phyloP scores from a whole-genome alignment of 2,329 filamentous ascomycete species.

The Mariannaea elegans region DNA sequence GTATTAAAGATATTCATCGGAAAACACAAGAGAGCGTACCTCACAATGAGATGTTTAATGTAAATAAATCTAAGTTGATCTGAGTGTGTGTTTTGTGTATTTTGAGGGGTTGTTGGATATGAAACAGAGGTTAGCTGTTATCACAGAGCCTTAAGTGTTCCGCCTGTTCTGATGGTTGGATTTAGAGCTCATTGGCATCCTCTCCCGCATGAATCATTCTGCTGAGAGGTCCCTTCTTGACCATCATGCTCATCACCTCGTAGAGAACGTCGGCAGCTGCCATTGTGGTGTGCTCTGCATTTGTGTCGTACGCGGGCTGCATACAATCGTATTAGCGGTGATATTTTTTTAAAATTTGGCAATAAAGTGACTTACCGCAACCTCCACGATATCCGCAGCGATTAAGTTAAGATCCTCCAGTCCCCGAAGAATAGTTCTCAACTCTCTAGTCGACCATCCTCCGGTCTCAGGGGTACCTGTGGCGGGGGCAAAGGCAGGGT shows the following conservation, averaged over 20 bases:
- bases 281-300: conserved; percentile 78
- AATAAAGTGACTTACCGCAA: conserved; percentile 47
- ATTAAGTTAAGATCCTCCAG: conserved; percentile 75
- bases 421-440: conserved; percentile 75
- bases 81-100: too few relatives aligned
- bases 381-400: conserved; percentile 77
- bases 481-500: conserved; percentile 81
- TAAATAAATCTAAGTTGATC: too few relatives aligned
- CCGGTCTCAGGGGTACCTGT: conserved; percentile 81
- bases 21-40: too few relatives aligned
- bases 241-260: conserved; percentile 84
- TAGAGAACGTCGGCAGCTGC: conserved; percentile 75
- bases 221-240: conserved; percentile 77
- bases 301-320: conserved; percentile 75
- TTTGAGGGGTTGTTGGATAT: too few relatives aligned
- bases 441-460: conserved; percentile 78
- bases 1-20: too few relatives aligned
- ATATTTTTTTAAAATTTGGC: accelerated
- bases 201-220: conserved; percentile 45
- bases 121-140: too few relatives aligned
- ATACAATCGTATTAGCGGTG: background rate
- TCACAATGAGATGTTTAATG: too few relatives aligned
- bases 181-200: conserved; percentile 21
- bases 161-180: too few relatives aligned
- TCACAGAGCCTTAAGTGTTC: too few relatives aligned